Evolutionary conservation across 306 rosid species (phyloP).

Genomic region (Oemleria cerasiformis): DNA sequence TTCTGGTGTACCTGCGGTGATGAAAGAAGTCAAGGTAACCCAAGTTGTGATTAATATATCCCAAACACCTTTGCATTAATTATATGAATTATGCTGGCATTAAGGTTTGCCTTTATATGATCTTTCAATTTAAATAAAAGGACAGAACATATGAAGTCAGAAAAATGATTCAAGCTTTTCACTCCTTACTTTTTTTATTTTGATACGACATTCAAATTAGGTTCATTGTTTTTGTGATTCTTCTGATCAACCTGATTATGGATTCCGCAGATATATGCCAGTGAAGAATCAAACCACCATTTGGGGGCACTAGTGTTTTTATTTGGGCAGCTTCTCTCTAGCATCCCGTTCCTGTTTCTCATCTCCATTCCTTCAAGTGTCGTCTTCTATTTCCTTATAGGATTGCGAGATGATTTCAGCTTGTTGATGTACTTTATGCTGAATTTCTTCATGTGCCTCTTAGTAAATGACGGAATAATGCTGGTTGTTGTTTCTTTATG

Average conservation of each 20-base stretch:
- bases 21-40: conserved; percentile 81
- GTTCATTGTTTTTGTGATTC: not conserved
- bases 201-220: not conserved
- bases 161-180: no score
- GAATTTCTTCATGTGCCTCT: conserved; percentile 81
- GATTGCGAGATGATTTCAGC: conserved; percentile 84
- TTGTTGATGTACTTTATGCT: conserved; percentile 98
- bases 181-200: no score
- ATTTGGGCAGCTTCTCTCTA: conserved; percentile 87
- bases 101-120: not conserved
- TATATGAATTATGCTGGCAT: not conserved
- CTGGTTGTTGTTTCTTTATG: conserved; percentile 65
- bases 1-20: conserved; percentile 83
- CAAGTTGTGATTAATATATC: conserved; percentile 4
- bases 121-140: not conserved
- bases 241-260: conserved; percentile 26
- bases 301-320: conserved; percentile 78
- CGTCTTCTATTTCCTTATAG: conserved; percentile 83
- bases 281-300: conserved; percentile 88
- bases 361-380: conserved; percentile 90
- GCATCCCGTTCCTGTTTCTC: conserved; percentile 97
- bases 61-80: not conserved
- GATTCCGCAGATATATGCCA: conserved; percentile 64
- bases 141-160: no score
- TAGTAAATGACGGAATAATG: conserved; percentile 92